Evolutionary conservation across 805 yeast species (phyloP), one percentile per base, ranked within the genome.

Genomic region (Kurtzmaniella cleridarum): DNA sequence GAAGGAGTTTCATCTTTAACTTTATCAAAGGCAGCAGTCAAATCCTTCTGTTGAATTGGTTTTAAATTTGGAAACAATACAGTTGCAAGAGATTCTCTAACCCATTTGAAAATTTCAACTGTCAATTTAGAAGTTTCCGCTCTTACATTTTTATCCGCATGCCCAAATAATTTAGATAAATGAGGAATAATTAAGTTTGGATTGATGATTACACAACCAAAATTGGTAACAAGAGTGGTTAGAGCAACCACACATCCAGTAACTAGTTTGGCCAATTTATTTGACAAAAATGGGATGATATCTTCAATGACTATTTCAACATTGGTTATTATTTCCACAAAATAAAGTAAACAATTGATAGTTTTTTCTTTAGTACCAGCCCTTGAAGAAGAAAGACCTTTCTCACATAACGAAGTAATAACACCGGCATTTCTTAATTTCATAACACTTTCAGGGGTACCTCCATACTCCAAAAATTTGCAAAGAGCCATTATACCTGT

Each of bases 31-130:
- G 78, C 79, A 27, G 78, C 76, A 5, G 77, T 69, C 41, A 91
- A 70, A 54, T 90, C 98, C 46, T 82, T 84, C 60, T 87, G 91
- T 59, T 91, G 98, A 15, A 89, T 87, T 0, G 96, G 95, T 56
- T 91, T 93, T 61, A 93, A 71, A 20, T 78, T 79, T 2, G 82
- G 75, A 40, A 87, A 75, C 30, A 88, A 61, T 0, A 80, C 55
- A 12, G 71, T 69, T 38, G 79, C 79, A 30, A 87, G 62, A 0
- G 77, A 58, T 15, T 63, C 75, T 2, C 95, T 93, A 55, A 84
- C 71, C 84, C 93, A 85, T 41, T 78, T 76, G 56, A 80, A 79
- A 20, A 90, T 54, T 40, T 79, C 84, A 3, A 86, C 77, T 0
- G 89, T 69, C 46, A 91, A 66, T 32, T 71, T 67, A 4, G 81